Conservation (phyloP, 441 rosid species). For the Erodium texanum region DNA sequence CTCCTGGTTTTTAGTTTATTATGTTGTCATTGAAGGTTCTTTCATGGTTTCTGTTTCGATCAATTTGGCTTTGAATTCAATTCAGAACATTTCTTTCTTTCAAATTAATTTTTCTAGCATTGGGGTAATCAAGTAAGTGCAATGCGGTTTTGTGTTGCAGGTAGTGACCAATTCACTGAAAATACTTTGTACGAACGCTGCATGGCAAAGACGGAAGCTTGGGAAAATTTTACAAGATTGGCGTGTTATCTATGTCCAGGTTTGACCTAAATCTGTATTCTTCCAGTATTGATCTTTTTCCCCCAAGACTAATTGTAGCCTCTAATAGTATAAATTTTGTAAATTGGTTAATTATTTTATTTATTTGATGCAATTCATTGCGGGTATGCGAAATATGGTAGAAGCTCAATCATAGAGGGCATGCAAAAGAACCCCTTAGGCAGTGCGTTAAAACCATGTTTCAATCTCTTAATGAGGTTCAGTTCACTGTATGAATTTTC, state of each 20-base stretch:
- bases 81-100: not conserved
- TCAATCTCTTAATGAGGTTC: not conserved
- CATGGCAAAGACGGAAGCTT: constrained; percentile 98
- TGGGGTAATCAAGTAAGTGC: constrained; percentile 20
- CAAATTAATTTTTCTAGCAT: constrained; percentile 3
- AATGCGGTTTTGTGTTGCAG: constrained; percentile 43
- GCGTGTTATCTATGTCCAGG: constrained; percentile 80
- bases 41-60: not conserved
- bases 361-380: not conserved
- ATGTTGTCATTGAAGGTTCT: not conserved
- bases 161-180: constrained; percentile 75
- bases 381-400: not conserved
- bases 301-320: too few relatives aligned
- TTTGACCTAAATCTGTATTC: constrained; percentile 20
- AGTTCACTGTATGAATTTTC: not conserved
- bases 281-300: not conserved
- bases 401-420: not conserved
- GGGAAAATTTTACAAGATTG: constrained; percentile 94
- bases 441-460: not conserved
- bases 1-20: not conserved
- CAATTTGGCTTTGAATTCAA: not conserved
- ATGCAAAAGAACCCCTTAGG: not conserved
- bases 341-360: not conserved
- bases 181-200: constrained; percentile 84
- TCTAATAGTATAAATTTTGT: not conserved